Evolutionary conservation across 2,329 filamentous ascomycete genomes (phyloP).

Genomic region (Leptodontidium sp.): DNA sequence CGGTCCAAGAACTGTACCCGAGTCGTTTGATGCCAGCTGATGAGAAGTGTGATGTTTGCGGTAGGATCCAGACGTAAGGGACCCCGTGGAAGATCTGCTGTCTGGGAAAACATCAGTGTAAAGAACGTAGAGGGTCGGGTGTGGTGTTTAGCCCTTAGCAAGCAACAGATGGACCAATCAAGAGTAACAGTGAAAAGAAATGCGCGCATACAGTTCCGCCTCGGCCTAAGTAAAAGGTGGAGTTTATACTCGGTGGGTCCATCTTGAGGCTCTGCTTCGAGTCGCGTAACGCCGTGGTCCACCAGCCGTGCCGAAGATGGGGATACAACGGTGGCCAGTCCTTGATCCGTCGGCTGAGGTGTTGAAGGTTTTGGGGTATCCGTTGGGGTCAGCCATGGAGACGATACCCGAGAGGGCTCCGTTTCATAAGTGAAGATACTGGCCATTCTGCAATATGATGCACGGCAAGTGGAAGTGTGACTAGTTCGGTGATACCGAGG

Average conservation of each 20-base stretch:
- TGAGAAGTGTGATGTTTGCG: constrained; percentile 35
- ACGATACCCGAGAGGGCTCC: constrained; percentile 85
- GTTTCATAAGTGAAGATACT: constrained; percentile 96
- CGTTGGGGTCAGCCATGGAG: constrained; percentile 79
- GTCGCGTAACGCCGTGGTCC: constrained; percentile 73
- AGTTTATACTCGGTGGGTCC: constrained; percentile 97
- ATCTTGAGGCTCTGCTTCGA: constrained; percentile 91
- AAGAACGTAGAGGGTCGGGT: neutral
- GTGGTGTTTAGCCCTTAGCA: neutral
- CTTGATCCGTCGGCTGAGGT: constrained; percentile 34
- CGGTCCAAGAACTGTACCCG: constrained; percentile 36
- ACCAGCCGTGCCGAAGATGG: constrained; percentile 56
- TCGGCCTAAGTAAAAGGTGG: constrained; percentile 82
- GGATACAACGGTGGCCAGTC: constrained; percentile 36
- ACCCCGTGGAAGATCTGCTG: constrained; percentile 72
- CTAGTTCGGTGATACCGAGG: too few species aligned
- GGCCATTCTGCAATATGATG: constrained; percentile 67
- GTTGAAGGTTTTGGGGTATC: constrained; percentile 47
- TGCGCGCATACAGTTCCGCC: constrained; percentile 63
- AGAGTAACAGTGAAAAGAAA: neutral
- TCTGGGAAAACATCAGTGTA: constrained; percentile 47
- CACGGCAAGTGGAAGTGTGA: neutral
- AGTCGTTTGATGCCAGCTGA: constrained; percentile 25
- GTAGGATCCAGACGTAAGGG: constrained; percentile 51
- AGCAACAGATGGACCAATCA: neutral